Conservation (phyloP, 495 filamentous ascomycete genomes). For the Hypomontagnella submonticulosa region DNA sequence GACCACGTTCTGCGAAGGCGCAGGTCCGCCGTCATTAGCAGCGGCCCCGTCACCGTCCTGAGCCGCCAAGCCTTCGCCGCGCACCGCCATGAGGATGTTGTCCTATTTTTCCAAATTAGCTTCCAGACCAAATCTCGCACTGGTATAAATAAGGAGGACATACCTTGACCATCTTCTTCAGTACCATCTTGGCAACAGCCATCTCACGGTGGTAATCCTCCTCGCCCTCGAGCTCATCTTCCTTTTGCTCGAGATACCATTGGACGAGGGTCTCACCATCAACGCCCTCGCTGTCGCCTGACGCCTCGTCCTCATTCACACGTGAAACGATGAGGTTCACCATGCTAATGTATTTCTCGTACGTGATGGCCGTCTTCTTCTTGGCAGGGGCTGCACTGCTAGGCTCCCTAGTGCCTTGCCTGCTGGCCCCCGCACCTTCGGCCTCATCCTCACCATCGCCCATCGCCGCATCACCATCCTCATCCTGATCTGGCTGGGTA, state of each 20-base stretch:
- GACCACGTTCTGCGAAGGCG: slow-evolving; percentile 66
- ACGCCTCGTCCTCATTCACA: slow-evolving; percentile 77
- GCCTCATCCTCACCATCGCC: slow-evolving; percentile 61
- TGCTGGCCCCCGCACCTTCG: slow-evolving; percentile 52
- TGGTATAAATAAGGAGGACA: slow-evolving; percentile 48
- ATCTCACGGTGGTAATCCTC: slow-evolving; percentile 84
- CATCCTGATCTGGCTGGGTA: slow-evolving; percentile 51
- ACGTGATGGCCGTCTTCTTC: slow-evolving; percentile 88
- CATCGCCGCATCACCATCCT: slow-evolving; percentile 79
- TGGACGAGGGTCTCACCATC: slow-evolving; percentile 85
- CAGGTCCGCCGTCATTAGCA: slow-evolving; percentile 56
- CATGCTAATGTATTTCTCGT: slow-evolving; percentile 93
- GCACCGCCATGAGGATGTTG: slow-evolving; percentile 90
- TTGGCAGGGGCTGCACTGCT: slow-evolving; percentile 54
- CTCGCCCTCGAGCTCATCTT: slow-evolving; percentile 80
- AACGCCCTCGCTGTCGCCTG: slow-evolving; percentile 82
- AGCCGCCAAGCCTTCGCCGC: slow-evolving; percentile 79
- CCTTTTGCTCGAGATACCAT: slow-evolving; percentile 96
- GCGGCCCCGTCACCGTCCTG: slow-evolving; percentile 62
- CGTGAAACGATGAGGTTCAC: slow-evolving; percentile 83
- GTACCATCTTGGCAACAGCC: slow-evolving; percentile 81
- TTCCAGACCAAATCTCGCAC: neutral
- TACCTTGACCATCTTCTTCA: slow-evolving; percentile 97
- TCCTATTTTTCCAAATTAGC: slow-evolving; percentile 64
- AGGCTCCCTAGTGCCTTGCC: slow-evolving; percentile 47